phyloP scores from a whole-genome alignment of 1,284 basidiomycete genomes.

The Trichosporon inkin region DNA sequence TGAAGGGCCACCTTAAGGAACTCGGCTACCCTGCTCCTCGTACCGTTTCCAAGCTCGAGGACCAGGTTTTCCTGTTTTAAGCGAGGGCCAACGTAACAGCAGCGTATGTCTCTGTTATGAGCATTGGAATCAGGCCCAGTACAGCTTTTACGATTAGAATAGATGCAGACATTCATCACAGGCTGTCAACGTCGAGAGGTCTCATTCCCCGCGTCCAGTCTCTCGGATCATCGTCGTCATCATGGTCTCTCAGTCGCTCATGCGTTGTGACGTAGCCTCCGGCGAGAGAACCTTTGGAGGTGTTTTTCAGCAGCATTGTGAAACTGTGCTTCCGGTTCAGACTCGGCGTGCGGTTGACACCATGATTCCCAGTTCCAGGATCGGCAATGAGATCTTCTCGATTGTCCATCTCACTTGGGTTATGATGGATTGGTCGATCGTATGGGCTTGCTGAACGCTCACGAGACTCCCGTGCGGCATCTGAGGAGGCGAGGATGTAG shows the following conservation, averaged over 20 bases:
- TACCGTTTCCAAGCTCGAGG: conserved; percentile 86
- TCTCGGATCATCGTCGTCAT: not conserved
- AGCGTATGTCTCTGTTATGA: not conserved
- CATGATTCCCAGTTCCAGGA: not conserved
- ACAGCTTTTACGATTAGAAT: not conserved
- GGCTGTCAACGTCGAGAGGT: not conserved
- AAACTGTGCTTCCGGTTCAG: not conserved
- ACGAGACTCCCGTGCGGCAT: not conserved
- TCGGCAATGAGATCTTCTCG: not conserved
- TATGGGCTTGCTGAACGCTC: not conserved
- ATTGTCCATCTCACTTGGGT: too few species aligned
- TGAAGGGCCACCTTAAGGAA: conserved; percentile 92
- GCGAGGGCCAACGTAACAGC: not conserved
- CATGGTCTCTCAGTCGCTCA: not conserved
- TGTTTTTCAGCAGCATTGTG: conserved; percentile 3
- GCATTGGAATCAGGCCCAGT: not conserved
- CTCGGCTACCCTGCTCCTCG: conserved; percentile 82
- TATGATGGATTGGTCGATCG: not conserved
- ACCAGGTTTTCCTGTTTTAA: conserved; percentile 64
- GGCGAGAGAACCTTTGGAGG: not conserved
- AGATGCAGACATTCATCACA: conserved; percentile 1
- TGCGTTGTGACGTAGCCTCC: not conserved
- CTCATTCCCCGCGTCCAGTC: not conserved
- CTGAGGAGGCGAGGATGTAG: not conserved
- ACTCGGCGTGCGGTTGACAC: not conserved